Evolutionary conservation across 768 basidiomycete species (phyloP), one percentile per base, ranked within the genome.

Genomic region (Tricholoma matsutake): DNA sequence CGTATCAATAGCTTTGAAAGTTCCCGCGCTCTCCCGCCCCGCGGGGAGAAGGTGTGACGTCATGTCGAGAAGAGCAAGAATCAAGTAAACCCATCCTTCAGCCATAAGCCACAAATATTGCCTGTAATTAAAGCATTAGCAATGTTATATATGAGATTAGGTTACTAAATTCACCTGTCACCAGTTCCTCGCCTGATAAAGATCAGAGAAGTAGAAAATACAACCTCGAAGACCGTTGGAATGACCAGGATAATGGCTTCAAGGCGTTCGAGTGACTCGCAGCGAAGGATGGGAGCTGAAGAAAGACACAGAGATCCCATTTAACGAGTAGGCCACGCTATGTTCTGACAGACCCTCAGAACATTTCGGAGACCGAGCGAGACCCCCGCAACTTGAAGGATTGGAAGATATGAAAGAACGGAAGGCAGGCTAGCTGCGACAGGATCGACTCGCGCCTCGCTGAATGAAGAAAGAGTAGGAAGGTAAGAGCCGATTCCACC

Each of bases 251-350:
- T 65, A 35, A 75, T 71, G 57, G 76, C 79, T 72, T 91, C 73
- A 25, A 75, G 64, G 53, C 61, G 67, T 56, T 78, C 75, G 60
- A 88, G 78, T 47, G 80, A 77, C 63, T 81, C 72, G 70, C 91
- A 93, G 61, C 91, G 91, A 63, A 93, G 83, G 63, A 85, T 88
- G 41, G 87, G 74, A 60, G 86, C 83, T 37, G 83, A 75, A 31
- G 91, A 92, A 63, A 92, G 76, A 73, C 91, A 93, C 67, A 85
- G 75, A 61, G 81, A 79, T 75, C 73, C 78, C 81, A 81, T 82
- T 72, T 75, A 76, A 61, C 53, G 53, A 58, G 54, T 61, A 58
- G 53, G 54, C 9, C 45, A 31, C 29, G 54, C 52, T 51, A 45
- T 61, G 57, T 16, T 66, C 58, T 60, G 59, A 58, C 28, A 29